Conservation (phyloP, 106 monocot species). For the Hemerocallis citrina region DNA sequence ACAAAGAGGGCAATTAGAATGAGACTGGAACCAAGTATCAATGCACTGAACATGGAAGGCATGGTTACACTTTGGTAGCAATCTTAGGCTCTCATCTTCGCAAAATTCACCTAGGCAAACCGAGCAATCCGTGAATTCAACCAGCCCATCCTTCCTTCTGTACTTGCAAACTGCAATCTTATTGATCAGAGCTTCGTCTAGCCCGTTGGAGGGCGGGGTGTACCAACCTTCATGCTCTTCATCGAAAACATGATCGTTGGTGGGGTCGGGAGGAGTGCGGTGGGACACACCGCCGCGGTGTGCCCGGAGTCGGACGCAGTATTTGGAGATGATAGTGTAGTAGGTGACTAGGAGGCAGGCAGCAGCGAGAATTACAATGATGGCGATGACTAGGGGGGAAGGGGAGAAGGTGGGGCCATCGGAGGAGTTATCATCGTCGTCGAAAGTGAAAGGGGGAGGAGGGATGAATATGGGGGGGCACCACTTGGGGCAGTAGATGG, state of each 20-base stretch:
- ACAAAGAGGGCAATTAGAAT: constrained; percentile 80
- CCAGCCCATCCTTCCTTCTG: constrained; percentile 39
- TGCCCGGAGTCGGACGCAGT: constrained; percentile 35
- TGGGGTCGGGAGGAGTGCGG: background rate
- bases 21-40: constrained; percentile 67
- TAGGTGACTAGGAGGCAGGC: constrained; percentile 61
- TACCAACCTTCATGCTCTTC: constrained; percentile 28
- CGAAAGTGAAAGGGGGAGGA: constrained; percentile 26
- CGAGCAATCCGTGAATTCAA: constrained; percentile 55
- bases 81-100: constrained; percentile 59
- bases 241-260: background rate
- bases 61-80: constrained; percentile 71
- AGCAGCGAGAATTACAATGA: constrained; percentile 67
- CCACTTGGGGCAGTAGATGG: constrained; percentile 77
- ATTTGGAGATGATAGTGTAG: constrained; percentile 61
- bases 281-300: background rate
- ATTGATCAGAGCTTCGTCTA: constrained; percentile 54
- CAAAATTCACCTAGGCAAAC: constrained; percentile 68
- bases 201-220: constrained; percentile 25
- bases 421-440: constrained; percentile 19
- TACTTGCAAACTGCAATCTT: constrained; percentile 60
- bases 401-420: constrained; percentile 18
- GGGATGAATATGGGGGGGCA: constrained; percentile 68
- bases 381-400: constrained; percentile 63
- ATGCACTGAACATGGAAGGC: constrained; percentile 77